Evolutionary conservation across 768 basidiomycete species (phyloP), one percentile per base, ranked within the genome.

Genomic region (Leccinellum luteum): DNA sequence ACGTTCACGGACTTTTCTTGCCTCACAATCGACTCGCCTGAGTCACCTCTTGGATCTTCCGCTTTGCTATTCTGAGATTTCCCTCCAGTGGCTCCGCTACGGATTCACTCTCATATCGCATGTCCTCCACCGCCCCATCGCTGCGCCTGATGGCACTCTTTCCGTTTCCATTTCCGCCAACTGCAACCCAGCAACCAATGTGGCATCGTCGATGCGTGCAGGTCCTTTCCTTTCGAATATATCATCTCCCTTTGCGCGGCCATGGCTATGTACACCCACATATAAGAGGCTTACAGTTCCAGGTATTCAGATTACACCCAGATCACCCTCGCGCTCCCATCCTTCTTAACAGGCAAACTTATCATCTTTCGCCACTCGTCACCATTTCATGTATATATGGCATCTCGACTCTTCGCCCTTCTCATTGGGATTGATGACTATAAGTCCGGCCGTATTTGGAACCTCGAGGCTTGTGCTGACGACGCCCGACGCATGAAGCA

Each of bases 381-480:
- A 43, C 62, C 55, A 61, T 52, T 59, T 38, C 43, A 48, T 57
- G 52, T 27, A 52, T 61, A 70, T 61, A 80, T 82, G 76, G 65
- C 72, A 17, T 64, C 76, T 43, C 82, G 79, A 19, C 72, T 86
- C 43, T 89, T 86, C 61, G 85, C 85, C 1, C 79, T 89, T 56
- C 74, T 89, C 61, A 78, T 89, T 59, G 87, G 87, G 43, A 81
- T 89, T 60, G 85, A 89, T 73, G 75, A 76, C 63, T 89, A 89
- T 75, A 81, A 85, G 69, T 85, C 85, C 9, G 79, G 81, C 19
- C 67, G 67, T 28, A 80, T 87, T 27, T 88, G 84, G 85, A 83
- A 87, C 64, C 78, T 87, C 35, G 79, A 84, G 55, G 82, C 84
- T 41, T 86, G 85, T 65, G 81, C 81, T 27, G 81, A 84, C 60